Base-by-base conservation (phyloP, 2,329 filamentous ascomycete species). In the Cyphellophora europaea region DNA sequence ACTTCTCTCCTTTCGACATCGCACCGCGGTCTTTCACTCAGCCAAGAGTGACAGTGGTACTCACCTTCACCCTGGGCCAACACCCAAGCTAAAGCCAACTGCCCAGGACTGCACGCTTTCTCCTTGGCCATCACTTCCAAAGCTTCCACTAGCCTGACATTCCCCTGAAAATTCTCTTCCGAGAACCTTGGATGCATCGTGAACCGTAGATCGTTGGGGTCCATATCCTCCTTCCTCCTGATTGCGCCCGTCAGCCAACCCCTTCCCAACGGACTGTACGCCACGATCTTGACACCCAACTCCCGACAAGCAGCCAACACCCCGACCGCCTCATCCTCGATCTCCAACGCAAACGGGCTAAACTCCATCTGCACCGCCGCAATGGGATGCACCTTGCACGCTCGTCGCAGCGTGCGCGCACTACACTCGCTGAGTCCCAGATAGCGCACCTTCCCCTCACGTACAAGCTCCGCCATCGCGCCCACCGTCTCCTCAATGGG, bases 31-130 rank as follows among this genome's bases (percentile, higher is more conserved):
- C n/a, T n/a, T n/a, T n/a, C n/a, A n/a, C n/a, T n/a, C n/a, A n/a
- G n/a, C n/a, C n/a, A n/a, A n/a, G n/a, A n/a, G n/a, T n/a, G n/a
- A n/a, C n/a, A n/a, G n/a, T n/a, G n/a, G n/a, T n/a, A n/a, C 21
- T 37, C 19, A 38, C 23, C 39, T 2, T 69, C 62, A 0, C 72
- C 72, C 48, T 81, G 75, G 6, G 66, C 66, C 43, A 77, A 48
- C 33, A 81, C 44, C 77, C 77, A 82, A 0, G 77, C 76, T 19
- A 82, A 57, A 2, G 72, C 69, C 36, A 82, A 49, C 50, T 83
- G 69, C 3, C 63, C 63, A 0, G 71, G 46, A 1, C 74, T 75
- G 17, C 61, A 62, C 2, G 59, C 63, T 55, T 79, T 79, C 48
- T 57, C 59, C 31, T 59, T 55, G 1, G 73, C 74, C 4, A 78